Conservation (phyloP, 2,329 filamentous ascomycete genomes). For the Chrysoporthe deuterocubensis region DNA sequence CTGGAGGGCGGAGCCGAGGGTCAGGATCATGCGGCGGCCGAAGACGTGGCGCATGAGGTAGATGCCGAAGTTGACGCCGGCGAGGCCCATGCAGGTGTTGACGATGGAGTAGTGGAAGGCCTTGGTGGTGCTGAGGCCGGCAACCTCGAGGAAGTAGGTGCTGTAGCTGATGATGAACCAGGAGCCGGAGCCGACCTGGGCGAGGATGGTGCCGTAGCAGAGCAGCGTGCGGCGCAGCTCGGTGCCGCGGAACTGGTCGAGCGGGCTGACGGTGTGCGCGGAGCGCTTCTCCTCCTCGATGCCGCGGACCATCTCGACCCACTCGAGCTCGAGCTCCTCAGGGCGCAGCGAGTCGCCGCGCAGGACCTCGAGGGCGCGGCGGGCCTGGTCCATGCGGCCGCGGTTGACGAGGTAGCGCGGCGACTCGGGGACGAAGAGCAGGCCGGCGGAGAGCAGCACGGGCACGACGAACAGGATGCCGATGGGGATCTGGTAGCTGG, state of each 20-base stretch:
- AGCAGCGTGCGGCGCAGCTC: conserved; percentile 54
- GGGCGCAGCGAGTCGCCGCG: conserved; percentile 37
- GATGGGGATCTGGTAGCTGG: conserved; percentile 53
- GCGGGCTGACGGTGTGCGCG: conserved; percentile 37
- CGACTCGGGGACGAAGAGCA: conserved; percentile 51
- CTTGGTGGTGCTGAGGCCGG: conserved; percentile 44
- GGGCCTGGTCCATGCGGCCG: conserved; percentile 35
- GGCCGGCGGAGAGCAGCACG: conserved; percentile 47
- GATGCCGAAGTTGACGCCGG: conserved; percentile 54
- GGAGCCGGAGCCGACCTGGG: conserved; percentile 48
- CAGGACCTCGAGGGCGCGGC: conserved; percentile 37
- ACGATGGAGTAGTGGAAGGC: conserved; percentile 55
- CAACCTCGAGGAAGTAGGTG: conserved; percentile 52
- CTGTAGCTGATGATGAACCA: conserved; percentile 57
- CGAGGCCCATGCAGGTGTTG: conserved; percentile 52
- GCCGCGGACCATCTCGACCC: conserved; percentile 44
- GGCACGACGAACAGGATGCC: conserved; percentile 51
- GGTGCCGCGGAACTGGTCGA: conserved; percentile 47
- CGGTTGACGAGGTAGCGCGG: conserved; percentile 48
- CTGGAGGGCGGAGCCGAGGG: conserved; percentile 48
- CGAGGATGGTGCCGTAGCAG: conserved; percentile 52
- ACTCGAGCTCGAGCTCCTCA: conserved; percentile 44
- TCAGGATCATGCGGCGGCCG: conserved; percentile 51
- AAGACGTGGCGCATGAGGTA: conserved; percentile 51
- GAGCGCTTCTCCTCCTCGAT: conserved; percentile 44